Evolutionary conservation across 148 eudicot species (phyloP).

Genomic region (Rhododendron henanense): DNA sequence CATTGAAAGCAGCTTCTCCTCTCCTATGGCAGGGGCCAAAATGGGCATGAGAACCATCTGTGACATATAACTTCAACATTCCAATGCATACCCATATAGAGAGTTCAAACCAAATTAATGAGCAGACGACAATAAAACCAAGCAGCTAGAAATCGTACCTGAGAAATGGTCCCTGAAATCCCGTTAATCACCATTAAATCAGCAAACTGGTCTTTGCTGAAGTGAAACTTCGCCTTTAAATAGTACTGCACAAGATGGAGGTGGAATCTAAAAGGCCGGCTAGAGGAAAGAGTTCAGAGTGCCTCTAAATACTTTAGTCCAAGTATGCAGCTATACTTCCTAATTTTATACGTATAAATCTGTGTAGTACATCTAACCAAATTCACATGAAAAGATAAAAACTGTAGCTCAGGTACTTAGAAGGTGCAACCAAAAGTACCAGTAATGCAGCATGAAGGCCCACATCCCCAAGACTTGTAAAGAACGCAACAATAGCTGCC

Average conservation of each 20-base stretch:
- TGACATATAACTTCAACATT: constrained; percentile 3
- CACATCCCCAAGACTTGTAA: constrained; percentile 52
- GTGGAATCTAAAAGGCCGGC: constrained; percentile 2
- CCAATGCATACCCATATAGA: neutral
- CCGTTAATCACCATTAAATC: constrained; percentile 69
- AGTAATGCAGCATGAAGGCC: constrained; percentile 55
- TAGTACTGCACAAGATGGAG: constrained; percentile 49
- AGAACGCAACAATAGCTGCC: constrained; percentile 61
- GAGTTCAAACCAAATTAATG: neutral
- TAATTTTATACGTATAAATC: neutral
- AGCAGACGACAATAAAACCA: neutral
- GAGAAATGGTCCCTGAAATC: constrained; percentile 63
- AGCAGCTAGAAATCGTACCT: constrained; percentile 32
- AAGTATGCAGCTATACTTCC: neutral
- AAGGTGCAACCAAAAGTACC: constrained; percentile 26
- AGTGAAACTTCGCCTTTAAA: constrained; percentile 79
- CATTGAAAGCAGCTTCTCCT: constrained; percentile 56
- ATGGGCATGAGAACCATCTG: constrained; percentile 85
- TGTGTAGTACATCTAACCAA: neutral
- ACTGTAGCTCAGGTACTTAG: neutral
- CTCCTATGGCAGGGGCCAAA: constrained; percentile 58
- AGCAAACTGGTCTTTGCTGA: constrained; percentile 78
- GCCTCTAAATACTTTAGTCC: neutral
- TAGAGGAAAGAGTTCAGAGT: neutral
- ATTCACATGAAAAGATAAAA: neutral